These are phyloP conservation scores for Curvularia hawaiiensis DNA, from an alignment of 2,329 filamentous ascomycete species.

Conservation along the genomic window DNA sequence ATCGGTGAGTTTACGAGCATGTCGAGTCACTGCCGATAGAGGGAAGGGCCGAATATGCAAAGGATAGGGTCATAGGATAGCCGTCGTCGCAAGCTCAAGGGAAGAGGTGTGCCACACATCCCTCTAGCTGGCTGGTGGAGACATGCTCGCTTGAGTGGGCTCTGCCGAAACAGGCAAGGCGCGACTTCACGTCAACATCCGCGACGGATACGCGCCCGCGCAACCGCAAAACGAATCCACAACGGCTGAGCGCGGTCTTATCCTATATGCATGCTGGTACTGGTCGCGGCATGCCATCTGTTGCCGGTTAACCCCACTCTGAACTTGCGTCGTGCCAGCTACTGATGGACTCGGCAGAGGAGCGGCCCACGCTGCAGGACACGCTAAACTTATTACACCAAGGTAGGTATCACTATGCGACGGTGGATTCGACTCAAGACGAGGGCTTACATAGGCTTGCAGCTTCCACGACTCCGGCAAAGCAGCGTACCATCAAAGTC, in stretches of 20 bases:
- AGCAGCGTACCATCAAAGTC: conserved; percentile 67
- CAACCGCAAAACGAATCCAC: conserved; percentile 12
- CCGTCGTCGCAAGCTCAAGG: conserved; percentile 7
- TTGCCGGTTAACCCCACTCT: conserved; percentile 34
- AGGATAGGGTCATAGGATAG: conserved; percentile 13
- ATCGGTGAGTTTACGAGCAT: conserved; percentile 22
- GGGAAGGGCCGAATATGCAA: conserved; percentile 6
- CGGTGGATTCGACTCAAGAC: conserved; percentile 14
- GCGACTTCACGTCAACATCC: conserved; percentile 35
- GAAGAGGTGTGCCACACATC: conserved; percentile 9
- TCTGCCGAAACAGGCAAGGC: conserved; percentile 27
- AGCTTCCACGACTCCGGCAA: conserved; percentile 59
- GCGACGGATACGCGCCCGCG: conserved; percentile 31
- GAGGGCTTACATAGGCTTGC: conserved; percentile 29
- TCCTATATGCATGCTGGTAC: conserved; percentile 25
- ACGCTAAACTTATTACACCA: conserved; percentile 45
- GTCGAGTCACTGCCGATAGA: conserved; percentile 11
- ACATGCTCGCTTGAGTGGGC: conserved; percentile 32
- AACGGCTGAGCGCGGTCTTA: conserved; percentile 34
- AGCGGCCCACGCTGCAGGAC: conserved; percentile 39
- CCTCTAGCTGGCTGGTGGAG: conserved; percentile 4
- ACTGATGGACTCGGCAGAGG: conserved; percentile 38
- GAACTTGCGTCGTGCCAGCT: conserved; percentile 8
- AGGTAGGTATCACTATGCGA: conserved; percentile 35
- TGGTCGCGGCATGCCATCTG: conserved; percentile 39